Evolutionary conservation across 441 rosid species (phyloP).

Genomic region (Bruguiera hainesii): DNA sequence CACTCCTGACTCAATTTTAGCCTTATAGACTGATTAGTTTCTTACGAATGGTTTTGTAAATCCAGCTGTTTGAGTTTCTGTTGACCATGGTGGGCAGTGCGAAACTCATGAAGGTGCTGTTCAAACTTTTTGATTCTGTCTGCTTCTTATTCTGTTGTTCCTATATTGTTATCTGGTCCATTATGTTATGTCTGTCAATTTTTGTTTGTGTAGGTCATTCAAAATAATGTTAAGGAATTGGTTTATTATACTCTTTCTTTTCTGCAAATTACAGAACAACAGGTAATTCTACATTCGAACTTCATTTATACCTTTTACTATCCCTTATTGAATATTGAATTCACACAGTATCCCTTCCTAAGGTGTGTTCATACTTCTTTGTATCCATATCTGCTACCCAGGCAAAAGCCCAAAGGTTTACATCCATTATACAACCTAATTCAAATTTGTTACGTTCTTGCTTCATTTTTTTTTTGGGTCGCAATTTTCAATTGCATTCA

Average conservation of each 20-base stretch:
- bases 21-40: constrained; percentile 23
- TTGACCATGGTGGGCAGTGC: constrained; percentile 73
- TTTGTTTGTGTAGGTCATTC: constrained; percentile 45
- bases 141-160: constrained; percentile 7
- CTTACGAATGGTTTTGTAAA: constrained; percentile 20
- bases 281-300: constrained; percentile 41
- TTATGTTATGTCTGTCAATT: constrained; percentile 8
- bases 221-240: constrained; percentile 62
- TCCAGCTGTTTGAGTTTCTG: constrained; percentile 89
- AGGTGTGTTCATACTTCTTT: neutral
- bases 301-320: too few species aligned
- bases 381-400: neutral
- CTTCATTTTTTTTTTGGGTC: too few species aligned
- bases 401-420: too few species aligned
- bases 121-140: constrained; percentile 16
- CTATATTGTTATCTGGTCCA: constrained; percentile 2
- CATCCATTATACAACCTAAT: too few species aligned
- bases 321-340: neutral
- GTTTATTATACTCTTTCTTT: constrained; percentile 78
- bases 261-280: constrained; percentile 91
- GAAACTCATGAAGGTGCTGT: constrained; percentile 68
- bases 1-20: constrained; percentile 7
- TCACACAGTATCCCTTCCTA: neutral
- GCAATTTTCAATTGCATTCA: too few species aligned
- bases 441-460: too few species aligned